Conservation (phyloP, 75 land plant species). For the Cunninghamia lanceolata region DNA sequence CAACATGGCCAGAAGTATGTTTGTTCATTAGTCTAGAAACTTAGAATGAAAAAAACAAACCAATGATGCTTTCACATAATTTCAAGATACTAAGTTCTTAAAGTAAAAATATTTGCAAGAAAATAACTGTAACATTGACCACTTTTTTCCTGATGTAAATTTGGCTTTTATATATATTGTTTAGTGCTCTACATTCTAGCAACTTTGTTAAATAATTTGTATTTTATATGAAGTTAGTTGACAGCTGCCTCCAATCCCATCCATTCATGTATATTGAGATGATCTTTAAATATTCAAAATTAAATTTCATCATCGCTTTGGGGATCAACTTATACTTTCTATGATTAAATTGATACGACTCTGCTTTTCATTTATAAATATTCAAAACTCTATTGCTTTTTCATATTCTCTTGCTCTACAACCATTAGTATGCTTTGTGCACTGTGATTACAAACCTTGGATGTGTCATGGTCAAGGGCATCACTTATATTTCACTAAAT, state of each 20-base stretch:
- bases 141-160: neutral
- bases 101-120: neutral
- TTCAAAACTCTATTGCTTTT: neutral
- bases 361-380: neutral
- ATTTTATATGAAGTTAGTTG: neutral
- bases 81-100: neutral
- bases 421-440: neutral
- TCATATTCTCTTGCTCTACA: neutral
- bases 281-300: neutral
- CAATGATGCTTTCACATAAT: neutral
- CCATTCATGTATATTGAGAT: neutral
- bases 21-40: neutral
- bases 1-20: neutral
- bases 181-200: neutral
- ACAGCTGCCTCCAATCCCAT: neutral
- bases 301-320: neutral
- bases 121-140: neutral
- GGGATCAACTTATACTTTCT: neutral
- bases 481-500: too few relatives aligned
- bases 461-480: neutral
- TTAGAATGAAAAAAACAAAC: too few relatives aligned
- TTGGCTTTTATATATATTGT: neutral
- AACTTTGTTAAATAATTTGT: neutral
- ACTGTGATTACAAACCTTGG: neutral
- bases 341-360: neutral